Conservation (phyloP, 352 stramenopile genomes). For the Halophytophthora polymorphica region DNA sequence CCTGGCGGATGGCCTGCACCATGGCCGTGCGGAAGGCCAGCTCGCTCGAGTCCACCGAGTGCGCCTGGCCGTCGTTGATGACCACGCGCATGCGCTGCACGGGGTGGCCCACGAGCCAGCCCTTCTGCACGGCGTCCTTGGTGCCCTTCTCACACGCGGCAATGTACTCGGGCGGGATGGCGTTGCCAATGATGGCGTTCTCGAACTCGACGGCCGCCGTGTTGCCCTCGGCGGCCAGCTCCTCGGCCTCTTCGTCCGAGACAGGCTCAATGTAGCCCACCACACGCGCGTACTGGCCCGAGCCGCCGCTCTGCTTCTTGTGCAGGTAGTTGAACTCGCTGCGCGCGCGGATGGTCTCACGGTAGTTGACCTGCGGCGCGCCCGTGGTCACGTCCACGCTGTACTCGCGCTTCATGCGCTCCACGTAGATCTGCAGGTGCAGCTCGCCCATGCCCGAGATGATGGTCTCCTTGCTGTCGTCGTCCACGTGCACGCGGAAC, state of each 20-base stretch:
- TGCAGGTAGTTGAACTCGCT: conserved; percentile 98
- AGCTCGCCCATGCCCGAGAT: conserved; percentile 99
- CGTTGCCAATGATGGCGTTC: conserved; percentile 97
- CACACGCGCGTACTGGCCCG: conserved; percentile 96
- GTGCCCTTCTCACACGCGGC: conserved; percentile 97
- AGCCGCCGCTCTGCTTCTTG: conserved; percentile 98
- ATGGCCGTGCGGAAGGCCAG: conserved; percentile 97
- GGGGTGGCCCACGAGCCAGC: conserved; percentile 95
- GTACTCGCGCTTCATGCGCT: conserved; percentile 99
- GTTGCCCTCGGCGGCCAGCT: conserved; percentile 33
- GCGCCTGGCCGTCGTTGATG: conserved; percentile 90
- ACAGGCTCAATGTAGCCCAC: conserved; percentile 98
- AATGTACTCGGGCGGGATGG: conserved; percentile 99
- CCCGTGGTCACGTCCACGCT: conserved; percentile 89
- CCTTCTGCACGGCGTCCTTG: conserved; percentile 94
- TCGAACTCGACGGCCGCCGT: conserved; percentile 90
- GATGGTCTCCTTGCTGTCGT: conserved; percentile 98
- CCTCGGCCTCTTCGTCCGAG: conserved; percentile 66
- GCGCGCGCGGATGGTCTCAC: conserved; percentile 94
- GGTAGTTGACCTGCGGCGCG: conserved; percentile 98
- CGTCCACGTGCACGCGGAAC: conserved; percentile 94
- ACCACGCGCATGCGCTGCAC: conserved; percentile 87
- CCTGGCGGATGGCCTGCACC: conserved; percentile 92
- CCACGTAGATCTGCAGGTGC: conserved; percentile 98
- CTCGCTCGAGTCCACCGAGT: conserved; percentile 98